phyloP scores from a whole-genome alignment of 2,329 filamentous ascomycete genomes.

The Conoideocrella luteorostrata region DNA sequence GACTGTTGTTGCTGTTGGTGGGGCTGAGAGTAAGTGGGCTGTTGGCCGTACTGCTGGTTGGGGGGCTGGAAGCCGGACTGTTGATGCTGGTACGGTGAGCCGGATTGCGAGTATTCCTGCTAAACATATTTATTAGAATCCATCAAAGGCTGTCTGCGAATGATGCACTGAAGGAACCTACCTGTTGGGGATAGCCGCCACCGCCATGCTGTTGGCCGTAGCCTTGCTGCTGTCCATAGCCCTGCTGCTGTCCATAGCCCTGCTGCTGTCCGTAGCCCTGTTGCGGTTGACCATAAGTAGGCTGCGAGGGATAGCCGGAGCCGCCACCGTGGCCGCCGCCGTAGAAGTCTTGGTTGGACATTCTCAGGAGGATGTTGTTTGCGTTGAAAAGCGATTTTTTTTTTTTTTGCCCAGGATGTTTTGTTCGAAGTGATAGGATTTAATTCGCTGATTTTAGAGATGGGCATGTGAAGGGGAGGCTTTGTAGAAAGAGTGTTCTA shows the following conservation, averaged over 20 bases:
- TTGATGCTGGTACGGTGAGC: not conserved
- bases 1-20: constrained; percentile 9
- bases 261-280: constrained; percentile 22
- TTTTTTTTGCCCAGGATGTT: not conserved
- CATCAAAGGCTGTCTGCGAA: no score
- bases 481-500: no score
- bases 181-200: no score
- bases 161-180: no score
- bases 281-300: constrained; percentile 11
- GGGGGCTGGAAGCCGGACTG: constrained; percentile 9
- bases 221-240: constrained; percentile 12
- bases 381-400: not conserved
- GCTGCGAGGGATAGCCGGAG: constrained; percentile 21
- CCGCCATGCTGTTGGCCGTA: not conserved
- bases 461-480: no score
- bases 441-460: no score
- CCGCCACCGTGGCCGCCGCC: constrained; percentile 17
- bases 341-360: constrained; percentile 36
- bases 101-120: not conserved
- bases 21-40: not conserved
- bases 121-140: no score
- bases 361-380: no score
- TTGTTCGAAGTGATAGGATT: no score
- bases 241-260: constrained; percentile 9
- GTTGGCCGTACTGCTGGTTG: not conserved